phyloP scores from a whole-genome alignment of 2,329 filamentous ascomycete species.

The Myrmaecium sp. region DNA sequence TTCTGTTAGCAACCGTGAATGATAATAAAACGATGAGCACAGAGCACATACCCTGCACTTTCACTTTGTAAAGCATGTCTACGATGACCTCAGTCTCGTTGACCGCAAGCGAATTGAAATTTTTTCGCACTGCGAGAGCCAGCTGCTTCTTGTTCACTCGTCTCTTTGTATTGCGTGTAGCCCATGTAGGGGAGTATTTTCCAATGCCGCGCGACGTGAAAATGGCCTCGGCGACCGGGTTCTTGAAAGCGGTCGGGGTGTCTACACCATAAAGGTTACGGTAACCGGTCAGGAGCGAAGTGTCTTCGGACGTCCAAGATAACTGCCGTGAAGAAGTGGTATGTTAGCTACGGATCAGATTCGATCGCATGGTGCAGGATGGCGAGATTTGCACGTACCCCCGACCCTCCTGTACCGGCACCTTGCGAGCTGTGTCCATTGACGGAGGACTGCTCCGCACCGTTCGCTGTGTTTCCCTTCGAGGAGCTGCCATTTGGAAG shows the following conservation, averaged over 20 bases:
- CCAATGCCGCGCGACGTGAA: conserved; percentile 43
- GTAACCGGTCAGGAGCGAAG: conserved; percentile 55
- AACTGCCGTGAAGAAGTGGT: conserved; percentile 21
- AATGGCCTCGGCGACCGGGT: conserved; percentile 31
- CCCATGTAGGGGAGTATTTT: conserved; percentile 59
- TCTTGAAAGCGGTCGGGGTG: conserved; percentile 51
- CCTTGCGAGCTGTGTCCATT: conserved; percentile 15
- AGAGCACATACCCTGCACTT: conserved; percentile 34
- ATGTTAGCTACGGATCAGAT: conserved; percentile 10
- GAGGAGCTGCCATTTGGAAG: conserved; percentile 16
- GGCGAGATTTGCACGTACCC: too few species aligned
- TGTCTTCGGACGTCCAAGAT: conserved; percentile 52
- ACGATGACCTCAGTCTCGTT: conserved; percentile 73
- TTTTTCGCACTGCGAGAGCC: conserved; percentile 56
- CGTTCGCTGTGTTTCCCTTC: too few species aligned
- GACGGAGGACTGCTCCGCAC: conserved; percentile 19
- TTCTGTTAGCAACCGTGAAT: conserved; percentile 3
- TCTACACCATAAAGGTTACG: conserved; percentile 55
- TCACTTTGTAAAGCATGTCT: conserved; percentile 57
- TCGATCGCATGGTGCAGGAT: too few species aligned
- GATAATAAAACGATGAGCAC: too few species aligned
- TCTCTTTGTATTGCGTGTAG: conserved; percentile 43
- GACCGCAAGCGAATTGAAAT: conserved; percentile 66
- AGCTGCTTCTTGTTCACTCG: conserved; percentile 58
- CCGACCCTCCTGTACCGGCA: conserved; percentile 14